These are phyloP conservation scores for Tylopilus felleus DNA, from an alignment of 768 basidiomycete species.

Conservation along the genomic window DNA sequence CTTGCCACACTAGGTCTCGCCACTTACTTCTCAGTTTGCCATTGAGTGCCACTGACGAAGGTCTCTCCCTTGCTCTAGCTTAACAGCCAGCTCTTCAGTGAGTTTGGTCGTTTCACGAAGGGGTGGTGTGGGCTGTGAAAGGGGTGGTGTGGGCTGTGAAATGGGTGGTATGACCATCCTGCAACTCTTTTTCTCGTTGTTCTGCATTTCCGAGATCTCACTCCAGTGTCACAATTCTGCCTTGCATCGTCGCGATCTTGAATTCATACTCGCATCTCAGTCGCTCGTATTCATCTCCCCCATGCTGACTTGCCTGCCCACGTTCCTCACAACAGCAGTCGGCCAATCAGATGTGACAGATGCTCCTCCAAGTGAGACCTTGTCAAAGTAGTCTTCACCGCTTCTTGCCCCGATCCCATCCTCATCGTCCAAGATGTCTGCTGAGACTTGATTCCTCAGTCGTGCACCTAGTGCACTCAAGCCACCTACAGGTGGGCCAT, in stretches of 20 bases:
- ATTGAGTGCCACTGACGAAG: no score
- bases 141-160: constrained; percentile 56
- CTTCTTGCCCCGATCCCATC: constrained; percentile 44
- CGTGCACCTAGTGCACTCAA: constrained; percentile 64
- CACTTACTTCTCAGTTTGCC: no score
- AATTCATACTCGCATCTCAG: constrained; percentile 85
- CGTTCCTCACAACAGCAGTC: constrained; percentile 35
- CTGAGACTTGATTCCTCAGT: constrained; percentile 37
- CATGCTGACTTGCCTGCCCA: constrained; percentile 40
- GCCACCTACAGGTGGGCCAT: constrained; percentile 52
- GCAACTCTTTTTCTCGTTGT: constrained; percentile 49
- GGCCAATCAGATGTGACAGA: constrained; percentile 68
- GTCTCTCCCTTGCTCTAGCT: no score
- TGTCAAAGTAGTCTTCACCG: constrained; percentile 72
- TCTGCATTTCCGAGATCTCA: constrained; percentile 61
- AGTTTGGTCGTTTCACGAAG: no score
- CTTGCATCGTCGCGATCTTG: constrained; percentile 91
- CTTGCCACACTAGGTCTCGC: no score
- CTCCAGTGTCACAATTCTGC: constrained; percentile 66
- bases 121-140: constrained; percentile 32
- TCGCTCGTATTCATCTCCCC: constrained; percentile 68
- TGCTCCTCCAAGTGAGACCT: constrained; percentile 59
- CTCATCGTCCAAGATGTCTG: constrained; percentile 52
- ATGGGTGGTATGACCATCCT: constrained; percentile 77
- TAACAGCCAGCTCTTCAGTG: no score